Conservation (phyloP, 495 filamentous ascomycete genomes). For the Xylaria nigripes region DNA sequence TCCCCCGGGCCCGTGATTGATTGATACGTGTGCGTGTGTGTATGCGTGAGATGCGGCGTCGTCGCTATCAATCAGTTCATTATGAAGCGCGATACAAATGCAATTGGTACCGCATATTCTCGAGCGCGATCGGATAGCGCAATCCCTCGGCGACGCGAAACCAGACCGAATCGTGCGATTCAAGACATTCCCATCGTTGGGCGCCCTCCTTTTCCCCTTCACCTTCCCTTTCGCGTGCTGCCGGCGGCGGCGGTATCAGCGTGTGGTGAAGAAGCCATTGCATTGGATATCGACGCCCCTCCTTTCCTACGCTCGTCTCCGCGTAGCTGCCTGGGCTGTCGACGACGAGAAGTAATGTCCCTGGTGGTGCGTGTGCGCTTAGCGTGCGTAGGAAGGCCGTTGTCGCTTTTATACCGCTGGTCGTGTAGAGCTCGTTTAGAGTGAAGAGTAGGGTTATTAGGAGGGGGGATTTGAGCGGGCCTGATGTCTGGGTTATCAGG, state of each 20-base stretch:
- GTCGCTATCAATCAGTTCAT: slow-evolving; percentile 7
- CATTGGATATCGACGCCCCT: slow-evolving; percentile 77
- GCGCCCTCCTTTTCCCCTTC: background rate
- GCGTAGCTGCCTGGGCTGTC: slow-evolving; percentile 93
- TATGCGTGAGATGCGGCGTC: too few relatives aligned
- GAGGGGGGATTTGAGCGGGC: slow-evolving; percentile 25
- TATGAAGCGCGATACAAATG: slow-evolving; percentile 55
- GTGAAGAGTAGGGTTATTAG: slow-evolving; percentile 88
- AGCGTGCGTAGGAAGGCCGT: slow-evolving; percentile 65
- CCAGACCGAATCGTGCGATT: slow-evolving; percentile 71
- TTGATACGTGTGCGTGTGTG: too few relatives aligned
- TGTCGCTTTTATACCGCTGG: slow-evolving; percentile 60
- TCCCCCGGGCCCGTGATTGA: too few relatives aligned
- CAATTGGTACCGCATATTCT: slow-evolving; percentile 92
- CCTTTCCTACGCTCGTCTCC: slow-evolving; percentile 55
- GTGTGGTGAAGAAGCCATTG: slow-evolving; percentile 84
- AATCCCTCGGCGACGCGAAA: slow-evolving; percentile 63
- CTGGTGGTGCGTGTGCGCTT: slow-evolving; percentile 44
- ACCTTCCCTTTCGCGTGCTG: slow-evolving; percentile 7
- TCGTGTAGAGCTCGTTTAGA: slow-evolving; percentile 86
- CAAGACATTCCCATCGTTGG: slow-evolving; percentile 65
- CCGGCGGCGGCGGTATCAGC: slow-evolving; percentile 38
- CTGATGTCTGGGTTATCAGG: slow-evolving; percentile 11
- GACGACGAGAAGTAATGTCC: slow-evolving; percentile 70
- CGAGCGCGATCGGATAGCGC: slow-evolving; percentile 73